phyloP scores from a whole-genome alignment of 495 filamentous ascomycete genomes.

The Cryomyces minteri region DNA sequence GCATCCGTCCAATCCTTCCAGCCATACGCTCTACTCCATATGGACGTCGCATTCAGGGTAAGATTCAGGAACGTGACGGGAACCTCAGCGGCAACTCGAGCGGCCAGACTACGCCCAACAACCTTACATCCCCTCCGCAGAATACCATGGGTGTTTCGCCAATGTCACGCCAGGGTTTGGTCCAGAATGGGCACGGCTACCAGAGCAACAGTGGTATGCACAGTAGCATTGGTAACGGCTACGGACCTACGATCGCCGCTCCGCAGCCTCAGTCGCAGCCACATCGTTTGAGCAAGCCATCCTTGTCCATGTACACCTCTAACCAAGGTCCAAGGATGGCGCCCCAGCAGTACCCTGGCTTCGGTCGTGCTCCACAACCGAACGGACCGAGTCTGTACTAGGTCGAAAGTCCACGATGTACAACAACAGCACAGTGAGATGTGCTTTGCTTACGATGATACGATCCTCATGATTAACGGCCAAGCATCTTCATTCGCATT shows the following conservation, averaged over 20 bases:
- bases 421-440: too few relatives aligned
- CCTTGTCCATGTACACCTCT: neutral
- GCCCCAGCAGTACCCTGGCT: too few relatives aligned
- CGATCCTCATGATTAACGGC: too few relatives aligned
- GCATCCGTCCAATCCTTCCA: constrained; percentile 66
- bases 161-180: neutral
- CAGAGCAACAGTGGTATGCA: constrained; percentile 1
- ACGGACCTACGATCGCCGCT: neutral
- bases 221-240: neutral
- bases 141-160: neutral
- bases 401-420: too few relatives aligned
- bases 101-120: neutral
- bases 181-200: neutral
- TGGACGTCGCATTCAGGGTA: constrained; percentile 77
- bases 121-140: neutral
- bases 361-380: too few relatives aligned
- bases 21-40: constrained; percentile 75
- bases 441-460: too few relatives aligned
- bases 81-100: constrained; percentile 2
- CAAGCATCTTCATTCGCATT: too few relatives aligned
- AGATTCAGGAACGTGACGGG: constrained; percentile 36
- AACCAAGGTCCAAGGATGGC: too few relatives aligned
- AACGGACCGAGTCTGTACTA: too few relatives aligned
- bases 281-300: neutral
- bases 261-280: neutral